Evolutionary conservation across 225 moss, liverwort and hornwort genomes (phyloP), one percentile per base, ranked within the genome.

Genomic region (Anthoceros angustus): DNA sequence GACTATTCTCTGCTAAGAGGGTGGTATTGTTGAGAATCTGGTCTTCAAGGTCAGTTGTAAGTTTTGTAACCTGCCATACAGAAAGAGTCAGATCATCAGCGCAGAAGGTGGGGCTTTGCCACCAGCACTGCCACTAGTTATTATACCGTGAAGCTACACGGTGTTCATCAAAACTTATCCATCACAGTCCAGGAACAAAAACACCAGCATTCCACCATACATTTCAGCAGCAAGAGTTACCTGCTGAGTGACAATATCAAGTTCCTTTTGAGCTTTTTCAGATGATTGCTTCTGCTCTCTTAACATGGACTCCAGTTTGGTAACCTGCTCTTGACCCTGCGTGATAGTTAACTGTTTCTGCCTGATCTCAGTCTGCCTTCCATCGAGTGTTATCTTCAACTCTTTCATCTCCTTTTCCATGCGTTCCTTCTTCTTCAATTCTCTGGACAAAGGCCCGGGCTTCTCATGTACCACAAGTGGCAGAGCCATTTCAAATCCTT

Each of bases 351-450:
- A 62, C 5, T 77, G 66, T 49, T 87, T 90, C 23, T 69, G 50
- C 70, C 80, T 87, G 43, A 87, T 72, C 15, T 85, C 87, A 65
- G 38, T 84, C 62, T 86, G 81, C 70, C 81, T 80, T 25, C 42
- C 70, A 18, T 87, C 87, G 65, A 79, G 75, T 43, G 66, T 71
- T n/a, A 70, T 45, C 63, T 71, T 85, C 24, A 87, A 63, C 10
- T 83, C 83, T 73, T 78, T 85, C 60, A 90, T 75, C 73, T 90
- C 87, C 64, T 85, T 85, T 66, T 90, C 90, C 18, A 90, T 70
- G 25, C 76, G 70, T 45, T 87, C 77, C 70, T 80, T 90, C 72
- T 72, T 85, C 63, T 80, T 90, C 67, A 73, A 72, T 67, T 86
- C 83, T 66, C 90, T 90, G 64, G 62, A 67, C 69, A 40, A 12